Conservation (phyloP, 257 asterid genomes). For the Dorcoceras hygrometricum region DNA sequence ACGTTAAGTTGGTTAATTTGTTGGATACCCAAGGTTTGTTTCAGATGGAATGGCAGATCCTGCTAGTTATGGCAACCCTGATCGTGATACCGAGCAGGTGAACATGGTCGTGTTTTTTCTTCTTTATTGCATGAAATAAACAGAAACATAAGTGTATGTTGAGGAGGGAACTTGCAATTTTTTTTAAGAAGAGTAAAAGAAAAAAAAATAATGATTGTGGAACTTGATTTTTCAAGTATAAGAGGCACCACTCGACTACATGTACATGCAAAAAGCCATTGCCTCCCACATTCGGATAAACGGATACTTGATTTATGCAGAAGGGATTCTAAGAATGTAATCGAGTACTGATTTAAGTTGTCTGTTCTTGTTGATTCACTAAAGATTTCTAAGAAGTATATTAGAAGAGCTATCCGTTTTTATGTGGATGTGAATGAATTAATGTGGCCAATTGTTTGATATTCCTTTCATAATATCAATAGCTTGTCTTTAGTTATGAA, state of each 20-base stretch:
- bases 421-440: neutral
- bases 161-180: neutral
- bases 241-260: too few relatives aligned
- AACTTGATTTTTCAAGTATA: too few relatives aligned
- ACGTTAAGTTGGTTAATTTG: conserved; percentile 38
- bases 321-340: too few relatives aligned
- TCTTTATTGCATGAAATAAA: neutral
- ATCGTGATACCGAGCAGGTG: conserved; percentile 82
- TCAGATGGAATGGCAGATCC: conserved; percentile 99
- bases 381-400: too few relatives aligned
- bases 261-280: too few relatives aligned
- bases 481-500: too few relatives aligned
- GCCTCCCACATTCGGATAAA: neutral
- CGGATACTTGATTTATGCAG: too few relatives aligned
- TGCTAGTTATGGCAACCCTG: conserved; percentile 72
- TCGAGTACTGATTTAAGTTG: neutral
- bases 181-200: too few relatives aligned
- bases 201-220: too few relatives aligned
- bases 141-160: neutral
- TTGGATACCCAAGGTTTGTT: conserved; percentile 58
- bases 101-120: neutral
- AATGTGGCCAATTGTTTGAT: neutral
- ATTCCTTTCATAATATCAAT: too few relatives aligned
- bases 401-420: neutral
- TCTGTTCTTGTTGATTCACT: neutral